Conservation (phyloP, 805 yeast species). For the Yarrowia porcina region DNA sequence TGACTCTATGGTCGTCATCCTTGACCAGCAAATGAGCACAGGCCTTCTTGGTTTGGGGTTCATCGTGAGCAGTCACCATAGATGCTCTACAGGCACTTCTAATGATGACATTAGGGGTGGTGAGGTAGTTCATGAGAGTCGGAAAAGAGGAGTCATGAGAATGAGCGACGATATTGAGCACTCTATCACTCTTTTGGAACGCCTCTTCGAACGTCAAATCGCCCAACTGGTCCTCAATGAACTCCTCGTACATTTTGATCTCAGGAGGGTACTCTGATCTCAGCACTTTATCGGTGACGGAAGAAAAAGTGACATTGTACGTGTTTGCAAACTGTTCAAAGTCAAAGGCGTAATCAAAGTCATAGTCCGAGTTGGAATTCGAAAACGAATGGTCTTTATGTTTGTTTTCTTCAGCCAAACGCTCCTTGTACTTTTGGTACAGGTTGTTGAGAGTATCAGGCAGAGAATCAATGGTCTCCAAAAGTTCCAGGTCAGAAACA, state of each 20-base stretch:
- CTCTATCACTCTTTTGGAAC: slow-evolving; percentile 68
- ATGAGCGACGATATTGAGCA: slow-evolving; percentile 71
- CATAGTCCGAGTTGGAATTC: slow-evolving; percentile 37
- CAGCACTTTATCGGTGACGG: slow-evolving; percentile 69
- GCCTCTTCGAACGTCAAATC: slow-evolving; percentile 93
- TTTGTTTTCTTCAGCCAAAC: slow-evolving; percentile 8
- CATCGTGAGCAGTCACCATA: slow-evolving; percentile 61
- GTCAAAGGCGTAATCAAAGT: slow-evolving; percentile 22
- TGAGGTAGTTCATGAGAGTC: slow-evolving; percentile 75
- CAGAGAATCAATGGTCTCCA: slow-evolving; percentile 40
- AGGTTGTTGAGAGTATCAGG: slow-evolving; percentile 26
- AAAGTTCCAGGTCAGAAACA: slow-evolving; percentile 57
- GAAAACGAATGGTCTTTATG: slow-evolving; percentile 37
- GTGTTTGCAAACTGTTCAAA: slow-evolving; percentile 25
- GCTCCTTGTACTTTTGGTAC: slow-evolving; percentile 3
- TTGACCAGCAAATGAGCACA: slow-evolving; percentile 54
- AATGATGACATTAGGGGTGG: slow-evolving; percentile 88
- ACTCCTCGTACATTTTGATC: slow-evolving; percentile 70
- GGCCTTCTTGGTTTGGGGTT: slow-evolving; percentile 32
- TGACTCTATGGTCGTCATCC: slow-evolving; percentile 49
- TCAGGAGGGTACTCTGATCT: slow-evolving; percentile 85
- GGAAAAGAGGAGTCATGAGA: slow-evolving; percentile 45
- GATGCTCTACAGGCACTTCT: slow-evolving; percentile 84
- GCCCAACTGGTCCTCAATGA: slow-evolving; percentile 71
- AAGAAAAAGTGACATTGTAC: slow-evolving; percentile 38